A percentile compares a stretch with the other conserved stretches of the same genome.
phyloP scores from a whole-genome alignment of 306 rosid genomes.

The Quercus wislizeni region DNA sequence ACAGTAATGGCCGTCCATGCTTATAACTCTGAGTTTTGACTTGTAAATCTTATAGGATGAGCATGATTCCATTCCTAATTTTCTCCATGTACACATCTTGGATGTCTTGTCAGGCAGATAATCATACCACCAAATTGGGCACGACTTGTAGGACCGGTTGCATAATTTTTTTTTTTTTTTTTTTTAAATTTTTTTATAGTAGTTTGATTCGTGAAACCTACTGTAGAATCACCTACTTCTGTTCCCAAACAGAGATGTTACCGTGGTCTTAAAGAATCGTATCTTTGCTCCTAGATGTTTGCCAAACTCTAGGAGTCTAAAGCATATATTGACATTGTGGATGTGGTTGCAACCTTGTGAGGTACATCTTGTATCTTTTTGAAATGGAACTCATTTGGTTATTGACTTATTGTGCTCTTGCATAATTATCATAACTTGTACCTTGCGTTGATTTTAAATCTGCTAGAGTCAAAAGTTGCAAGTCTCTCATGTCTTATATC shows the following conservation, averaged over 20 bases:
- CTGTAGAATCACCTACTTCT: not conserved
- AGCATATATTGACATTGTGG: not conserved
- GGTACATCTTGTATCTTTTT: not conserved
- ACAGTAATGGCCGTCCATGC: conserved; percentile 17
- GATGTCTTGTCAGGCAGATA: conserved; percentile 18
- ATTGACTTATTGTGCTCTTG: not conserved
- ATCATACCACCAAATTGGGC: not conserved
- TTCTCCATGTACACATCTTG: conserved; percentile 9
- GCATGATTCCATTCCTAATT: conserved; percentile 8
- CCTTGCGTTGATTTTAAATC: not conserved
- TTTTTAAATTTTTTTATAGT: not conserved
- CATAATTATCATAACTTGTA: not conserved
- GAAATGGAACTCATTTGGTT: not conserved
- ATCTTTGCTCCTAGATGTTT: not conserved
- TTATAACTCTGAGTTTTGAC: not conserved
- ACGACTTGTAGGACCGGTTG: not conserved
- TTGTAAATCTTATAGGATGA: not conserved
- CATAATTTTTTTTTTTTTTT: not conserved
- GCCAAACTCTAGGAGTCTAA: not conserved
- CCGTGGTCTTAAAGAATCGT: not conserved
- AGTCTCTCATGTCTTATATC: not conserved
- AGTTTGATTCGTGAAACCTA: conserved; percentile 2
- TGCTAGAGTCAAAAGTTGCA: not conserved
- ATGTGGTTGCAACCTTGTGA: not conserved
- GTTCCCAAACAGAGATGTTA: not conserved